These are phyloP conservation scores for Pestalotiopsis sp. DNA, from an alignment of 2,329 filamentous ascomycete species.

Conservation along the genomic window DNA sequence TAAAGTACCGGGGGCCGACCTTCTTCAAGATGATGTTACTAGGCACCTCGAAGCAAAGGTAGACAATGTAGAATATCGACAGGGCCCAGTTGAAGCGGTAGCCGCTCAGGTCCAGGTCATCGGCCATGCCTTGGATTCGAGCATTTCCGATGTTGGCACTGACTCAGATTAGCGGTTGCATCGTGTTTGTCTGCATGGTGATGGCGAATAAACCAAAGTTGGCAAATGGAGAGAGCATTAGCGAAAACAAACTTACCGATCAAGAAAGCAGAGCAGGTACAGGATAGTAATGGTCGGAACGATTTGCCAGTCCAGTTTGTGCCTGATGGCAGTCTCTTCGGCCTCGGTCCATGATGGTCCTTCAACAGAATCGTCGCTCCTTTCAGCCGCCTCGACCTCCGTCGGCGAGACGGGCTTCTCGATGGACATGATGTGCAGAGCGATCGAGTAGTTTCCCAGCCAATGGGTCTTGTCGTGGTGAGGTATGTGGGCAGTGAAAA, in stretches of 20 bases:
- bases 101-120: constrained; percentile 49
- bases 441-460: constrained; percentile 35
- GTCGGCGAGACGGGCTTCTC: constrained; percentile 25
- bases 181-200: not conserved
- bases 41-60: constrained; percentile 58
- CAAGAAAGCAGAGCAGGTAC: constrained; percentile 55
- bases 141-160: constrained; percentile 55
- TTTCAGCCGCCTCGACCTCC: constrained; percentile 23
- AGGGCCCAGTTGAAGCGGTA: constrained; percentile 59
- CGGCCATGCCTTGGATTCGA: constrained; percentile 56
- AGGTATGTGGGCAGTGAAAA: too few species aligned
- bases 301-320: constrained; percentile 54
- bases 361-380: constrained; percentile 29
- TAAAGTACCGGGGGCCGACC: constrained; percentile 53
- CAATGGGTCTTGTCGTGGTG: too few species aligned
- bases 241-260: constrained; percentile 27
- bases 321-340: constrained; percentile 51
- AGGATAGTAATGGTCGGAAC: constrained; percentile 55
- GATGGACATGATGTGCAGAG: constrained; percentile 46
- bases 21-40: constrained; percentile 58
- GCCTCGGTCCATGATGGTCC: constrained; percentile 48
- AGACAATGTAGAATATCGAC: constrained; percentile 61
- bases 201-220: not conserved
- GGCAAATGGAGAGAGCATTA: not conserved
- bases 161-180: not conserved